Evolutionary conservation across 1,284 basidiomycete species (phyloP).

Genomic region (Puccinia brachypodii): DNA sequence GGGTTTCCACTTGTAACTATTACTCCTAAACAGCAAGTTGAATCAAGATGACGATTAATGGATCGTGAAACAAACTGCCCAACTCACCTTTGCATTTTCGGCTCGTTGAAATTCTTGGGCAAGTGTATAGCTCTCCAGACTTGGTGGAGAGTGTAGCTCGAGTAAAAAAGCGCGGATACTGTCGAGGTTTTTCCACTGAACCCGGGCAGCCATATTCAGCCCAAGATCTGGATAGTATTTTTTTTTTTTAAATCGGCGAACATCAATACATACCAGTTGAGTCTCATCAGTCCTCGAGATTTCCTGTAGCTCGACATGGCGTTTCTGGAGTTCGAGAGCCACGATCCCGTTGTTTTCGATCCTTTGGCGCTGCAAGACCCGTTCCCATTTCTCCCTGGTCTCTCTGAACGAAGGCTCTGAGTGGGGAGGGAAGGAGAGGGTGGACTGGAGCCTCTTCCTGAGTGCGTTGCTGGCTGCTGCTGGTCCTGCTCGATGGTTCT

Average conservation of each 20-base stretch:
- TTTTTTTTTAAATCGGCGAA: too few species aligned
- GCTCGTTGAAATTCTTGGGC: conserved; percentile 1
- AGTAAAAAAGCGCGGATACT: conserved; percentile 17
- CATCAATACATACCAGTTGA: not conserved
- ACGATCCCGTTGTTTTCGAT: not conserved
- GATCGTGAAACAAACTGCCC: too few species aligned
- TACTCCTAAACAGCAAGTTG: conserved; percentile 3
- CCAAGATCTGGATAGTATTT: too few species aligned
- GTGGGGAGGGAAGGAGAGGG: conserved; percentile 12
- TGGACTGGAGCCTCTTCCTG: conserved; percentile 18
- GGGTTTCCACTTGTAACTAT: conserved; percentile 11
- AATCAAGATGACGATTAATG: not conserved
- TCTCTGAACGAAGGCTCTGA: conserved; percentile 29
- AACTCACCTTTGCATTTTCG: not conserved
- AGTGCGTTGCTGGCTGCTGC: not conserved
- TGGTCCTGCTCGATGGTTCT: not conserved
- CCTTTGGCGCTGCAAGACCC: conserved; percentile 8
- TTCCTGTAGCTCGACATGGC: not conserved
- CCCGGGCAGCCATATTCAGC: too few species aligned
- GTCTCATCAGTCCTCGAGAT: not conserved
- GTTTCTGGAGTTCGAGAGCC: not conserved
- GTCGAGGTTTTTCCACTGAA: conserved; percentile 21
- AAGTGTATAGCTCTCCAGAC: not conserved
- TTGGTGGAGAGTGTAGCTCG: conserved; percentile 26
- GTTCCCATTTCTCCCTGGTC: conserved; percentile 3